phyloP scores from a whole-genome alignment of 2,329 filamentous ascomycete genomes.

The Neofusicoccum sp. region DNA sequence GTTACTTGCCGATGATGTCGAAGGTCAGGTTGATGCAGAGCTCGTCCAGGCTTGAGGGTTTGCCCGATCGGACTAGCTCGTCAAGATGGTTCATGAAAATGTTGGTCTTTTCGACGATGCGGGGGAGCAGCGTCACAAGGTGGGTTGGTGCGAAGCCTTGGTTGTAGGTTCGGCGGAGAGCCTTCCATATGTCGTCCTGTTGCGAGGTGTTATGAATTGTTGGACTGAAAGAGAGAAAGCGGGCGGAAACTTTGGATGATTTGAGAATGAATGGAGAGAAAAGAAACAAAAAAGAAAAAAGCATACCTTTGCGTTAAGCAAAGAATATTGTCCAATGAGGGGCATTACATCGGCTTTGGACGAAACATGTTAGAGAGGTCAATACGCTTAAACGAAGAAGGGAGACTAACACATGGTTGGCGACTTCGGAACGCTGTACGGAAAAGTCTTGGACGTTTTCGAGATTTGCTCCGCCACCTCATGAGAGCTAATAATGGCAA shows the following conservation, averaged over 20 bases:
- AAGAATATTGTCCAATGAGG: conserved; percentile 33
- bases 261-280: not conserved
- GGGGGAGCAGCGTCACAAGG: conserved; percentile 26
- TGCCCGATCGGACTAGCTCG: not conserved
- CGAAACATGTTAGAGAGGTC: not conserved
- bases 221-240: not conserved
- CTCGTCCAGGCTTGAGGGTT: not conserved
- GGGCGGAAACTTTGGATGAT: not conserved
- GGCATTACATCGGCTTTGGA: not conserved
- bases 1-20: conserved; percentile 16
- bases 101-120: conserved; percentile 30
- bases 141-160: conserved; percentile 29
- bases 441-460: conserved; percentile 32
- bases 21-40: conserved; percentile 16
- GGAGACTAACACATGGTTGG: conserved; percentile 32
- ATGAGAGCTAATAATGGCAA: conserved; percentile 34
- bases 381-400: not conserved
- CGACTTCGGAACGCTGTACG: conserved; percentile 37
- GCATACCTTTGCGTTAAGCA: conserved; percentile 31
- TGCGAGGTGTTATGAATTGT: not conserved
- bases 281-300: not conserved
- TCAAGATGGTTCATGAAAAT: conserved; percentile 23
- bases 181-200: conserved; percentile 25
- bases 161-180: conserved; percentile 25
- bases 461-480: conserved; percentile 39